phyloP scores from a whole-genome alignment of 2,329 filamentous ascomycete genomes.

The Fusarium sp. region DNA sequence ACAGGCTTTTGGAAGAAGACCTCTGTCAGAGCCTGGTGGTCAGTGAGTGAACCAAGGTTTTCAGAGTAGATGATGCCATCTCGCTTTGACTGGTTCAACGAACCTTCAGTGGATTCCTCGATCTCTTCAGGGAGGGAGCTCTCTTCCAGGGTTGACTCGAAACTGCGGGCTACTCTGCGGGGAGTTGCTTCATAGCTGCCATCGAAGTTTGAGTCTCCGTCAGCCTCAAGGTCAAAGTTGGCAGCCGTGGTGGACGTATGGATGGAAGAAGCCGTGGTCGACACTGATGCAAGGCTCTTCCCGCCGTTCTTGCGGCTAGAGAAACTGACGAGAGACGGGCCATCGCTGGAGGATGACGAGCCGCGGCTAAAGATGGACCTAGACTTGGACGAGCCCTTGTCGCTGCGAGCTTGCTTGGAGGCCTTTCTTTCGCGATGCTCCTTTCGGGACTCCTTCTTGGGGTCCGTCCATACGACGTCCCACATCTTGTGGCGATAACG shows the following conservation, averaged over 20 bases:
- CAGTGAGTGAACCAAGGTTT: not conserved
- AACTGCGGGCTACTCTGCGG: not conserved
- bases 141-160: constrained; percentile 1
- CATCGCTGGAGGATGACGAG: constrained; percentile 25
- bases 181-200: constrained; percentile 10
- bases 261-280: constrained; percentile 12
- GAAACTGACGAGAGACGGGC: constrained; percentile 4
- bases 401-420: not conserved
- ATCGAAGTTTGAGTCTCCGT: constrained; percentile 18
- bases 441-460: constrained; percentile 33
- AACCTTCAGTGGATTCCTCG: constrained; percentile 13
- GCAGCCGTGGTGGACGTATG: not conserved
- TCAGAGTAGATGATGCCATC: not conserved
- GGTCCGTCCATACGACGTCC: constrained; percentile 39
- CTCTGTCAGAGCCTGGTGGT: constrained; percentile 3
- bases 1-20: not conserved
- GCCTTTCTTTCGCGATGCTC: constrained; percentile 40
- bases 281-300: constrained; percentile 4
- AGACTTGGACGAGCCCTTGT: constrained; percentile 7
- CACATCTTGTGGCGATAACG: constrained; percentile 35
- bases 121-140: not conserved
- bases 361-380: constrained; percentile 28
- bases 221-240: constrained; percentile 29
- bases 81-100: constrained; percentile 10
- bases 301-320: not conserved